A percentile compares a stretch with the other conserved stretches of the same genome.
phyloP scores from a whole-genome alignment of 2,329 filamentous ascomycete genomes.

The Microdochium bolleyi region DNA sequence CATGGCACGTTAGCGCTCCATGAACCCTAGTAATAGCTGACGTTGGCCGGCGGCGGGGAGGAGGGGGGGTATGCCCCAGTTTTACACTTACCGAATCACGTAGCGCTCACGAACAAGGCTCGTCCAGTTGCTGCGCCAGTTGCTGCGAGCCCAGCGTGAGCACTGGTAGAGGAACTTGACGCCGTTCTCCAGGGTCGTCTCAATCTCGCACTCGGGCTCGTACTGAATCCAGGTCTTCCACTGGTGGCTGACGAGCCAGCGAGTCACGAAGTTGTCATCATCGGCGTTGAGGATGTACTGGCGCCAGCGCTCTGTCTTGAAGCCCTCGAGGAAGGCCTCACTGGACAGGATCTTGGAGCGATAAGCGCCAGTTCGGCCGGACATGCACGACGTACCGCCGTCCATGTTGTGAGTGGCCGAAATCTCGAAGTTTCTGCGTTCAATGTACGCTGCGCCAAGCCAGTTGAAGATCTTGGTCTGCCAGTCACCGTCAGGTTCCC shows the following conservation, averaged over 20 bases:
- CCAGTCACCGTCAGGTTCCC: conserved; percentile 53
- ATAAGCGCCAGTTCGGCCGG: conserved; percentile 87
- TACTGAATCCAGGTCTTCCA: conserved; percentile 97
- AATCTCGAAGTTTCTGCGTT: conserved; percentile 93
- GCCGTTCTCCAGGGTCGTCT: conserved; percentile 87
- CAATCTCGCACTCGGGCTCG: conserved; percentile 80
- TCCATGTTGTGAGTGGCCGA: conserved; percentile 93
- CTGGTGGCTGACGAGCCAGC: conserved; percentile 85
- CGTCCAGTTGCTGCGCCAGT: conserved; percentile 95
- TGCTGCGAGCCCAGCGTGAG: conserved; percentile 90
- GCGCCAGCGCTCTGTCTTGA: conserved; percentile 86
- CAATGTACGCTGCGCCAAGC: conserved; percentile 84
- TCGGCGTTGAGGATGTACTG: conserved; percentile 89
- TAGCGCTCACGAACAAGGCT: conserved; percentile 77
- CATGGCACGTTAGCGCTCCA: conserved; percentile 10
- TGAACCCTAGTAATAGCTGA: conserved; percentile 11
- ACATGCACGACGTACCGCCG: conserved; percentile 94
- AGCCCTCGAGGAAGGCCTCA: conserved; percentile 76
- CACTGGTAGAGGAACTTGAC: conserved; percentile 88
- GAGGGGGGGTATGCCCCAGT: conserved; percentile 5
- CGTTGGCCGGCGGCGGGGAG: conserved; percentile 6
- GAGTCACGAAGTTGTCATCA: conserved; percentile 96
- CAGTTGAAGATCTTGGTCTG: conserved; percentile 71
- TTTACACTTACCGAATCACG: conserved; percentile 71
- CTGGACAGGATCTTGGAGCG: conserved; percentile 81